Evolutionary conservation across 1,139 yeast genomes (phyloP).

Genomic region (Sugiyamaella paludigena): DNA sequence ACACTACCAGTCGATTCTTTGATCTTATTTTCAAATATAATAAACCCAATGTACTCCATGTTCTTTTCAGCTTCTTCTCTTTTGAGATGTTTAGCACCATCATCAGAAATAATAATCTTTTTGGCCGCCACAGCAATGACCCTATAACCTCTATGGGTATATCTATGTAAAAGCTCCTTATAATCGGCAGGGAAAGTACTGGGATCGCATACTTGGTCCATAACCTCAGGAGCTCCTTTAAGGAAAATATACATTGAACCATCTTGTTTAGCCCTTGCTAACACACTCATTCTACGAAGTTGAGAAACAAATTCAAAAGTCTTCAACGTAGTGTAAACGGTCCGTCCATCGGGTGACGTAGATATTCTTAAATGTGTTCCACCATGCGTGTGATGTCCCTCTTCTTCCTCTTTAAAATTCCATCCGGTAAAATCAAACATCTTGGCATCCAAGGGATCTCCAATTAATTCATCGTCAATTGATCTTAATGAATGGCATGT

Average conservation of each 20-base stretch:
- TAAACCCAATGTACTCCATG: conserved; percentile 78
- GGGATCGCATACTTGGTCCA: conserved; percentile 69
- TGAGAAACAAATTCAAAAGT: conserved; percentile 84
- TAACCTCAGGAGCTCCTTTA: conserved; percentile 98
- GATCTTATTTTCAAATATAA: conserved; percentile 86
- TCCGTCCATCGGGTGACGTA: conserved; percentile 36
- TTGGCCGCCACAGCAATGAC: conserved; percentile 93
- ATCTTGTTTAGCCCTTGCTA: conserved; percentile 46
- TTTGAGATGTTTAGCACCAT: conserved; percentile 29
- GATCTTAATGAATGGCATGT: conserved; percentile 84
- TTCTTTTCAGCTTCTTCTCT: conserved; percentile 68
- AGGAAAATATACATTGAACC: conserved; percentile 52
- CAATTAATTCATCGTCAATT: conserved; percentile 76
- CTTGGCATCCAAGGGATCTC: conserved; percentile 89
- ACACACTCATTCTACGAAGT: conserved; percentile 87
- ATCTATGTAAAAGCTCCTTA: conserved; percentile 69
- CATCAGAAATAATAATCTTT: conserved; percentile 43
- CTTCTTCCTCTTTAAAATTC: conserved; percentile 63
- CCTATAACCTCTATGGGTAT: conserved; percentile 90
- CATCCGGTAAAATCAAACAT: conserved; percentile 90
- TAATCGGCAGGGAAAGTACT: conserved; percentile 71
- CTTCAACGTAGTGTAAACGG: conserved; percentile 54
- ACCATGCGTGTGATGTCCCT: conserved; percentile 36
- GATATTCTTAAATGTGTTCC: conserved; percentile 42
- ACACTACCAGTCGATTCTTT: conserved; percentile 67